These are phyloP conservation scores for Nymphaea thermarum DNA, from an alignment of 164 flowering plant genomes.

Conservation along the genomic window DNA sequence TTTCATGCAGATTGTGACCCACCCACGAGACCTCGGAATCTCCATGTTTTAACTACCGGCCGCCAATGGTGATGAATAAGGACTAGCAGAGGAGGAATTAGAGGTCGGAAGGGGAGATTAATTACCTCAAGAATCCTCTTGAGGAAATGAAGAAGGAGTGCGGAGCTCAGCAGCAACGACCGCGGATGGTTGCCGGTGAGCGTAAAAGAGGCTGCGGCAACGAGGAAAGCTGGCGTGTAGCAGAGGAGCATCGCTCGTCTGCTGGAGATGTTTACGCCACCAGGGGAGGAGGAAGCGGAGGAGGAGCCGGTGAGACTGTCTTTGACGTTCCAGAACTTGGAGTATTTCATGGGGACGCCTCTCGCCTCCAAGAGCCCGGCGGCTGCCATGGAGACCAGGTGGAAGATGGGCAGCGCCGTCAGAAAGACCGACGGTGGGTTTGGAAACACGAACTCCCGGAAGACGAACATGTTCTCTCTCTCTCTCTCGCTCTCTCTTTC, in stretches of 20 bases:
- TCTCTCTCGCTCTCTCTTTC: no score
- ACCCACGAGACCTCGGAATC: no score
- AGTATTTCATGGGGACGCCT: constrained; percentile 46
- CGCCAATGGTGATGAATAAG: no score
- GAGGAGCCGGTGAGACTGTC: neutral
- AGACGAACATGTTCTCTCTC: constrained; percentile 1
- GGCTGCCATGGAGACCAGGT: constrained; percentile 10
- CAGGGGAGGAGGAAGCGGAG: neutral
- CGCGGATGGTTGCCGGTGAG: constrained; percentile 11
- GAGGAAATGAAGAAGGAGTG: constrained; percentile 52
- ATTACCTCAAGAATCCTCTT: constrained; percentile 58
- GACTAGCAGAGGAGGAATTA: neutral
- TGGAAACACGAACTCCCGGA: constrained; percentile 20
- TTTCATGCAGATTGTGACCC: no score
- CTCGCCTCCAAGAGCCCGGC: constrained; percentile 29
- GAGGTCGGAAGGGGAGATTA: neutral
- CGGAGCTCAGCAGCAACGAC: constrained; percentile 24
- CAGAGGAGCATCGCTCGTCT: constrained; percentile 36
- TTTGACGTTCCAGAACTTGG: constrained; percentile 28
- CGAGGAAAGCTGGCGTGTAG: constrained; percentile 43
- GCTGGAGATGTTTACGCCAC: constrained; percentile 12
- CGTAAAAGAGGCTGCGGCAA: constrained; percentile 19
- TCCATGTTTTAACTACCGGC: no score
- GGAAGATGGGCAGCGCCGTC: constrained; percentile 23
- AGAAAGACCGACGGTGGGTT: constrained; percentile 33